These are phyloP conservation scores for Vigna mungo DNA, from an alignment of 306 rosid species.

Conservation along the genomic window DNA sequence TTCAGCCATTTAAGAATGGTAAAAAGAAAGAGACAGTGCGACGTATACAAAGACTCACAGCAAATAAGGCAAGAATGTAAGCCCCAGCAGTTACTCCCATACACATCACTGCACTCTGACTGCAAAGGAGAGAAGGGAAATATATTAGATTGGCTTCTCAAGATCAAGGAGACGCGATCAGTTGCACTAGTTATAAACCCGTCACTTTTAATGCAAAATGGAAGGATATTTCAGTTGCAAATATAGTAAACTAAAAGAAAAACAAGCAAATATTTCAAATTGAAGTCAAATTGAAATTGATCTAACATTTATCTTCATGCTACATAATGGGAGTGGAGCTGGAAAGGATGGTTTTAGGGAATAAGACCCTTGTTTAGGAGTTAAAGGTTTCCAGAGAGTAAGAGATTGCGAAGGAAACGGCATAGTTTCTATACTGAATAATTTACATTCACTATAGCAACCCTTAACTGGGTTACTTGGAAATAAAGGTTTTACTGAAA, in stretches of 20 bases:
- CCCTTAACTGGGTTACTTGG: slow-evolving; percentile 7
- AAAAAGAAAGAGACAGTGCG: neutral
- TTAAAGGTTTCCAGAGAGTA: neutral
- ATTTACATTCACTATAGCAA: neutral
- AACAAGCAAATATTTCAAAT: neutral
- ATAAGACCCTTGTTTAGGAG: slow-evolving; percentile 1
- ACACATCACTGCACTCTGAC: slow-evolving; percentile 87
- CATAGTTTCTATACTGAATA: slow-evolving; percentile 2
- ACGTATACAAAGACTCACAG: slow-evolving; percentile 60
- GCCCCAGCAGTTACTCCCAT: slow-evolving; percentile 97
- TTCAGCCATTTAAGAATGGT: slow-evolving; percentile 11
- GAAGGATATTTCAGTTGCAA: slow-evolving; percentile 25
- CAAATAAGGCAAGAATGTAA: slow-evolving; percentile 79
- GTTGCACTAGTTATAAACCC: slow-evolving; percentile 27
- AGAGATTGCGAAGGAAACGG: neutral
- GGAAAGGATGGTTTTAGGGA: neutral
- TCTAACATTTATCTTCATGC: neutral
- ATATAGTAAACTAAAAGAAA: neutral
- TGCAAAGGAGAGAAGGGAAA: slow-evolving; percentile 39
- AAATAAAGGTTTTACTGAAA: slow-evolving; percentile 4
- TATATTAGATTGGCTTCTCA: slow-evolving; percentile 46
- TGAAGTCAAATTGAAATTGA: slow-evolving; percentile 3
- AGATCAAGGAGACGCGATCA: slow-evolving; percentile 7
- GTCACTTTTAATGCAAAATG: slow-evolving; percentile 17
- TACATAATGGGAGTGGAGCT: neutral